A percentile compares a stretch with the other conserved stretches of the same genome.
Evolutionary conservation across 2,329 filamentous ascomycete species (phyloP).

Genomic region (Geoglossum cookeanum): DNA sequence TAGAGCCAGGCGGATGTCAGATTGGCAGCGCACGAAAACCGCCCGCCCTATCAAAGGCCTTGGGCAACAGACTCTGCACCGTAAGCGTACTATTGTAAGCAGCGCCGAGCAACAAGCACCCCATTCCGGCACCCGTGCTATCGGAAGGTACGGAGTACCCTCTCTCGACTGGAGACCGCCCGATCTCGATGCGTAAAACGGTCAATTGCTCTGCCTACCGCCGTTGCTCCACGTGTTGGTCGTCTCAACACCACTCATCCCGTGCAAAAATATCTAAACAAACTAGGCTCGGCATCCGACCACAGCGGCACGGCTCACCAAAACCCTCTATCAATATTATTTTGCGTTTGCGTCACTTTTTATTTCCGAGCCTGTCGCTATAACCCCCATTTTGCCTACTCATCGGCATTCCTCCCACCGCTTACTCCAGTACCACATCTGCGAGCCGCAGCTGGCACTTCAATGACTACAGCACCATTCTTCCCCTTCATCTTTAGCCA

Average conservation of each 20-base stretch:
- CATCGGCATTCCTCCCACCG: not conserved
- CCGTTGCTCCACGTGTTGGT: not conserved
- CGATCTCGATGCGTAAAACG: not conserved
- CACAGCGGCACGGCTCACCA: not conserved
- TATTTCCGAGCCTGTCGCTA: not conserved
- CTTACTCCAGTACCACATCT: not conserved
- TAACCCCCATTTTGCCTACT: not conserved
- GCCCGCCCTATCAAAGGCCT: no score
- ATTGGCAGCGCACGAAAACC: not conserved
- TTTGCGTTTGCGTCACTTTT: not conserved
- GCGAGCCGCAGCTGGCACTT: slow-evolving; percentile 39
- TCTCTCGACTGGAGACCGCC: not conserved
- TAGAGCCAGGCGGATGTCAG: not conserved
- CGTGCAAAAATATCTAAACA: not conserved
- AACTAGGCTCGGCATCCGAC: not conserved
- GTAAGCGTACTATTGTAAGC: no score
- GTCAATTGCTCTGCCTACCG: not conserved
- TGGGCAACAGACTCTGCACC: no score
- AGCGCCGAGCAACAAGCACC: not conserved
- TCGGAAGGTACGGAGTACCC: not conserved
- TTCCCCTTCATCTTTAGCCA: slow-evolving; percentile 54
- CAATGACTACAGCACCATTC: slow-evolving; percentile 78
- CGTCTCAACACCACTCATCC: not conserved
- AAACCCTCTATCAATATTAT: not conserved
- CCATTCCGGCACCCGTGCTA: not conserved